phyloP scores from a whole-genome alignment of 2,329 filamentous ascomycete species.

The Trichoderma sp. region DNA sequence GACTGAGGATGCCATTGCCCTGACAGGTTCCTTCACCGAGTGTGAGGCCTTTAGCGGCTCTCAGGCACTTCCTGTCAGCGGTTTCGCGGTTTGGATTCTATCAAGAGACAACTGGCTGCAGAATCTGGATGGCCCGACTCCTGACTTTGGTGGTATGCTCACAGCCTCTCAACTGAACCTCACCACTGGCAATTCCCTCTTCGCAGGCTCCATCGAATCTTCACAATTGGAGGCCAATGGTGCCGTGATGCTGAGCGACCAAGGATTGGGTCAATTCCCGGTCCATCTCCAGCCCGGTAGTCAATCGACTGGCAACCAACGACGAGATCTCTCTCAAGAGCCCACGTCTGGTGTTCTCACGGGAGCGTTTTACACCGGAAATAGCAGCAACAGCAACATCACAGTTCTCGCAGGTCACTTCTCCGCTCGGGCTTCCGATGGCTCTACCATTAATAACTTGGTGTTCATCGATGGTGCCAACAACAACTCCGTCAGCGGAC shows the following conservation, averaged over 20 bases:
- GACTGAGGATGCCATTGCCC: slow-evolving; percentile 69
- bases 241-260: slow-evolving; percentile 62
- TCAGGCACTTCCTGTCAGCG: slow-evolving; percentile 59
- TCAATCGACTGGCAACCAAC: slow-evolving; percentile 34
- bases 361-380: slow-evolving; percentile 72
- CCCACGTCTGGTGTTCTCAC: slow-evolving; percentile 68
- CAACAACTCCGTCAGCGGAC: slow-evolving; percentile 62
- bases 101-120: slow-evolving; percentile 84
- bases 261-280: slow-evolving; percentile 54
- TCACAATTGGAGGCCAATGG: slow-evolving; percentile 71
- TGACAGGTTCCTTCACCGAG: slow-evolving; percentile 76
- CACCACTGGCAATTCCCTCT: slow-evolving; percentile 62
- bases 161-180: slow-evolving; percentile 67
- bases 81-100: slow-evolving; percentile 90
- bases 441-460: slow-evolving; percentile 73
- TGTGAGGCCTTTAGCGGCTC: slow-evolving; percentile 68
- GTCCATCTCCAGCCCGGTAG: slow-evolving; percentile 50
- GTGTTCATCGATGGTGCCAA: slow-evolving; percentile 77
- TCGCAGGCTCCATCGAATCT: slow-evolving; percentile 80
- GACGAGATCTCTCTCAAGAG: slow-evolving; percentile 45
- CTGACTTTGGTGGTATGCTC: slow-evolving; percentile 69
- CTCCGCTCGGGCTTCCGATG: slow-evolving; percentile 62
- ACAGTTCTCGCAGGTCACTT: slow-evolving; percentile 91
- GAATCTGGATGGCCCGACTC: slow-evolving; percentile 65
- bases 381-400: slow-evolving; percentile 73